Evolutionary conservation across 768 basidiomycete species (phyloP), one percentile per base, ranked within the genome.

Genomic region (Candolleomyces eurysporus): DNA sequence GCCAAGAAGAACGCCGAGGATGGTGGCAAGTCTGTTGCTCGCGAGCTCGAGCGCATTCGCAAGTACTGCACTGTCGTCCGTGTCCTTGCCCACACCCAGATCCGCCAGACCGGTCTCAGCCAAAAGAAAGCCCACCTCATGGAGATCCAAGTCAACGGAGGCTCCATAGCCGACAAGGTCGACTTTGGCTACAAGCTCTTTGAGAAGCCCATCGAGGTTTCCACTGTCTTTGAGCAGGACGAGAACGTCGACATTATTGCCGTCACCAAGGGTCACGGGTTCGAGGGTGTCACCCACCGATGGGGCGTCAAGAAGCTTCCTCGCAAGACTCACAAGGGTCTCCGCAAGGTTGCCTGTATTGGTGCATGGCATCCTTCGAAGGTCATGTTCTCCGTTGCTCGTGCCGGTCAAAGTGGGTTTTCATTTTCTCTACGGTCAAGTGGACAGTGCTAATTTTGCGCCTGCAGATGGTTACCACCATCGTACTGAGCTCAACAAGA

Each of bases 361-460:
- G 94, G 94, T 79, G 95, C 94, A 74, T 96, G 94, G 94, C 94
- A 96, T 84, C 95, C 94, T 75, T 91, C 90, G 71, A 97, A 96
- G 81, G 97, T 99, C 86, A 98, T 98, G 96, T 98, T 94, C 88
- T 96, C 95, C n/a, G 97, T 99, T 70, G 97, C 96, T 63, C 96
- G 97, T 84, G 96, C 97, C 68, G 97, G 97, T 92, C 96, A 98
- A 91, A 92, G 91, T 94, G 76, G 69, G 93, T 83, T 61, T 53
- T 10, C 48, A 48, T 22, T 43, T 61, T 21, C 36, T 17, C 4
- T 19, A 19, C 5, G 13, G n/a, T 45, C 26, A 26, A 26, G 39
- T 49, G 17, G 50, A 48, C 57, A 11, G 72, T 45, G 53, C 61
- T 57, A 5, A 19, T 26, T 21, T 21, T 48, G 26, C 2, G 49